Base-by-base conservation (phyloP, 441 rosid species). In the Omphalea diandra region DNA sequence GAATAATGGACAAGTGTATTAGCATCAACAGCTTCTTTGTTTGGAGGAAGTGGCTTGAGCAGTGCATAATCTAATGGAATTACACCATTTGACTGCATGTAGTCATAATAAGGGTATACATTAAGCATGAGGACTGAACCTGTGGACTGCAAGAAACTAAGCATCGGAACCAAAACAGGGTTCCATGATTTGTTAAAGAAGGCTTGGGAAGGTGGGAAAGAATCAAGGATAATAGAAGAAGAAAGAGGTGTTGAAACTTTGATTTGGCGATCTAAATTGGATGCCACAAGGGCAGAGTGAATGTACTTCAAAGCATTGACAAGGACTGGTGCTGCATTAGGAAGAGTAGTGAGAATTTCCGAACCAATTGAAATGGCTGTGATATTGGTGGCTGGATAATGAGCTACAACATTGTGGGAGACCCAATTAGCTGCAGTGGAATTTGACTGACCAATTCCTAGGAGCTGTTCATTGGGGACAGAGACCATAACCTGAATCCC, bases 351-450 rank as follows among this genome's bases (percentile, higher is more conserved):
- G 24, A 91, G 65, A 69, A 91, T 90, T 79, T 91, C 96, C 0
- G 96, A 88, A 15, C 97, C 97, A 11, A 91, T 94, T 6, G 92
- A 85, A 3, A 91, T 86, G 15, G 86, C 68, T 0, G 97, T 91
- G 73, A 91, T 91, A 82, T 90, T 91, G 75, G 97, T 90, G 8
- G 92, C 87, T 0, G 97, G 97, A 72, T 82, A 86, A 63, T 91
- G 88, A 50, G 92, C 88, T 3, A 87, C 77, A 10, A 91, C 81
- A 74, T 88, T 88, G 49, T 86, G 87, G 1, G 91, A 82, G 55
- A 91, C 90, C 97, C 97, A 91, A 66, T 91, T 90, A n/a, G 94
- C 97, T 53, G 97, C 97, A 0, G 96, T 91, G 63, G 94, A 86
- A 80, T 91, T 91, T 53, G 97, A 91, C 63, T 91, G 94, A 75